Percentiles rank a stretch among this genome's conserved stretches.
phyloP scores from a whole-genome alignment of 164 flowering plant species.

The Vitis labrusca region DNA sequence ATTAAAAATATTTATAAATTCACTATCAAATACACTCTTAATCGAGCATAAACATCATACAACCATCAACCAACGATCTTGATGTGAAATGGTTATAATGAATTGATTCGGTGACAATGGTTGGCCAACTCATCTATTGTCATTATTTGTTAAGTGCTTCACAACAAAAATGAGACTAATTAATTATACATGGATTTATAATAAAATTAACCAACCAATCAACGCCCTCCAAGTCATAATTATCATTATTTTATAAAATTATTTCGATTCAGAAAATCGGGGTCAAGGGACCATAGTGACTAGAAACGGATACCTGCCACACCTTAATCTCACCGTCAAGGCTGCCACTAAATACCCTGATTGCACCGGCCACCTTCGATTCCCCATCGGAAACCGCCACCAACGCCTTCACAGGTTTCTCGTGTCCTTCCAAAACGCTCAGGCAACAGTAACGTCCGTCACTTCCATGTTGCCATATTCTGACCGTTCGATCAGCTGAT shows the following conservation, averaged over 20 bases:
- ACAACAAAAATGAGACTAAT: too few relatives aligned
- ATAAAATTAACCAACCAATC: too few relatives aligned
- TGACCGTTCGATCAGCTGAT: slow-evolving; percentile 86
- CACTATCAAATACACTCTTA: too few relatives aligned
- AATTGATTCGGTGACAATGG: too few relatives aligned
- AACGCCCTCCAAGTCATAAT: too few relatives aligned
- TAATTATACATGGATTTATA: too few relatives aligned
- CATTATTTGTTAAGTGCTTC: too few relatives aligned
- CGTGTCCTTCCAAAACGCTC: slow-evolving; percentile 63
- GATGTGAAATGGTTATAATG: too few relatives aligned
- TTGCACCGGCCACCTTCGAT: slow-evolving; percentile 21
- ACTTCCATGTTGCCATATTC: slow-evolving; percentile 64
- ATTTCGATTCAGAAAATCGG: not conserved
- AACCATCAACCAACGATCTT: too few relatives aligned
- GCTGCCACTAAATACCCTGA: slow-evolving; percentile 64
- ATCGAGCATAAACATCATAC: rapidly evolving
- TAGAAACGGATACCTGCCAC: slow-evolving; percentile 52
- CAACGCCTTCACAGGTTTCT: slow-evolving; percentile 69
- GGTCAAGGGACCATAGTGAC: slow-evolving; percentile 7
- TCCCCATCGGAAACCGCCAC: slow-evolving; percentile 34
- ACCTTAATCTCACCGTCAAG: slow-evolving; percentile 73
- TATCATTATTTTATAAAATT: too few relatives aligned
- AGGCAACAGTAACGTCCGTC: slow-evolving; percentile 49
- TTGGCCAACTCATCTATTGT: too few relatives aligned
- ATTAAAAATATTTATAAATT: too few relatives aligned